Percentiles rank a stretch among this genome's conserved stretches.
Conservation (phyloP, 2,329 filamentous ascomycete genomes). For the Calonectria hongkongensis region DNA sequence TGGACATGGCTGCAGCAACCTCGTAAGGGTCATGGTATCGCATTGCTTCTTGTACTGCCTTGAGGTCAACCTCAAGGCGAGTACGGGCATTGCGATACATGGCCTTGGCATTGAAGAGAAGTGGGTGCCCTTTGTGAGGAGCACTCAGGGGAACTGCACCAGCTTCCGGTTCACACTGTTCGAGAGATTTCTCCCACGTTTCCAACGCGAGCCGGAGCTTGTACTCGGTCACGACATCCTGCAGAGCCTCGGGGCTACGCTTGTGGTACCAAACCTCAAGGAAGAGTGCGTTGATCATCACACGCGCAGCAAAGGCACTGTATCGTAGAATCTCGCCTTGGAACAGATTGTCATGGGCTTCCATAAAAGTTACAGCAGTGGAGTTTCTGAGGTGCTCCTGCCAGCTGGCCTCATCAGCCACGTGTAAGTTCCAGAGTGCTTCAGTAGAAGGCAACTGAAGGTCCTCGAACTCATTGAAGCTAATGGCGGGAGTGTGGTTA, state of each 20-base stretch:
- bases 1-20: slow-evolving; percentile 96
- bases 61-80: slow-evolving; percentile 94
- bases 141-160: slow-evolving; percentile 93
- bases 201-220: slow-evolving; percentile 96
- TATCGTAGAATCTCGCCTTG: slow-evolving; percentile 93
- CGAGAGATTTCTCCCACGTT: slow-evolving; percentile 98
- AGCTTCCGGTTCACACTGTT: slow-evolving; percentile 92
- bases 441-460: slow-evolving; percentile 95
- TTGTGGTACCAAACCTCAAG: slow-evolving; percentile 99
- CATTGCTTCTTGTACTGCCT: slow-evolving; percentile 95
- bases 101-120: slow-evolving; percentile 98
- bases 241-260: slow-evolving; percentile 96
- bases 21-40: slow-evolving; percentile 98
- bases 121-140: slow-evolving; percentile 94
- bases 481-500: slow-evolving; percentile 98
- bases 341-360: slow-evolving; percentile 96
- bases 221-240: slow-evolving; percentile 98
- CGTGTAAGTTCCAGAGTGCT: slow-evolving; percentile 92
- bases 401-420: slow-evolving; percentile 88
- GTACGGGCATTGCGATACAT: slow-evolving; percentile 96
- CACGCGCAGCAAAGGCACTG: slow-evolving; percentile 96
- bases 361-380: slow-evolving; percentile 89
- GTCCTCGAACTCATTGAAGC: slow-evolving; percentile 98
- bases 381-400: slow-evolving; percentile 83
- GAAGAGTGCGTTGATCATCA: slow-evolving; percentile 99